These are phyloP conservation scores for Funneliformis mosseae DNA, from an alignment of 192 early-diverging fungal genomes.

Conservation along the genomic window DNA sequence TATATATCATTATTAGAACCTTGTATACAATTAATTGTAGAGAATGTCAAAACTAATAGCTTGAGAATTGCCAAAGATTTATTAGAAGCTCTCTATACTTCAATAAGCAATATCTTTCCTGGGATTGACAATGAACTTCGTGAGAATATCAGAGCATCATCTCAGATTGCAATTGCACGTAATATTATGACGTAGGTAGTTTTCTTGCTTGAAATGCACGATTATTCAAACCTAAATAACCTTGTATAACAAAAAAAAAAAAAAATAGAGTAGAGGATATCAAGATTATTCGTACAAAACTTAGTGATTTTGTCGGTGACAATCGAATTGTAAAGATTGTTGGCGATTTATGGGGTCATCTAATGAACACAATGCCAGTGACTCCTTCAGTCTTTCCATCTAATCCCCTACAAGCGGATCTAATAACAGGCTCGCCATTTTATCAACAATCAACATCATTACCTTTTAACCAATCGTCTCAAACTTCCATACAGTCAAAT, in stretches of 20 bases:
- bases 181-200: constrained; percentile 14
- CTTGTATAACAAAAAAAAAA: too few species aligned
- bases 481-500: background rate
- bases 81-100: background rate
- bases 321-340: background rate
- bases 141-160: constrained; percentile 11
- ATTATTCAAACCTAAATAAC: too few species aligned
- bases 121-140: constrained; percentile 14
- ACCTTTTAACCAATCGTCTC: too few species aligned
- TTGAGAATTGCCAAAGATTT: background rate
- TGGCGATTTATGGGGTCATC: background rate
- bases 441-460: background rate
- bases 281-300: background rate
- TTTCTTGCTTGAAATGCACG: background rate
- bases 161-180: background rate
- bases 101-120: background rate
- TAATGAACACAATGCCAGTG: background rate
- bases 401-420: background rate
- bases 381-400: background rate
- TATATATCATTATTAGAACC: constrained; percentile 8
- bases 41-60: background rate
- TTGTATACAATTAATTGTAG: background rate
- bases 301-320: background rate
- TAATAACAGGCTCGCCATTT: background rate
- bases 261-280: background rate